Evolutionary conservation across 441 rosid species (phyloP).

Genomic region (Euphorbia schlechtendalii): DNA sequence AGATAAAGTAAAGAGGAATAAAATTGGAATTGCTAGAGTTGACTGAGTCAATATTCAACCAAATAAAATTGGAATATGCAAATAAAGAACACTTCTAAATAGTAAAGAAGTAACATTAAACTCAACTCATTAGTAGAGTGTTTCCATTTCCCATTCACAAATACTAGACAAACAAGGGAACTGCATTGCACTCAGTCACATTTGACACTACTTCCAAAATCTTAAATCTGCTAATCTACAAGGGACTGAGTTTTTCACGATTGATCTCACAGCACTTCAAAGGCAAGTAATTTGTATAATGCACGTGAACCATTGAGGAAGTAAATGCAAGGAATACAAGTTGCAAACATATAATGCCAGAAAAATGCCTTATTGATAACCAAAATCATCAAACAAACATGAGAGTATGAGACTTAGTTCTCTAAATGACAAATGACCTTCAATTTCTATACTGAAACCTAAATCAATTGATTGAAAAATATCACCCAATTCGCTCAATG

Average conservation of each 20-base stretch:
- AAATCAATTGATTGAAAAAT: slow-evolving; percentile 21
- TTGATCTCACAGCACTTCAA: neutral
- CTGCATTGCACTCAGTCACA: neutral
- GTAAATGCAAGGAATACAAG: neutral
- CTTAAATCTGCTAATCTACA: neutral
- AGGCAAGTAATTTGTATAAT: neutral
- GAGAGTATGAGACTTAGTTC: neutral
- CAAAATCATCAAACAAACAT: neutral
- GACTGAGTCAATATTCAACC: too few species aligned
- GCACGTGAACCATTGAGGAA: neutral
- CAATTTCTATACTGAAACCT: neutral
- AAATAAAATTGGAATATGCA: neutral
- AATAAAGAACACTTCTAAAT: neutral
- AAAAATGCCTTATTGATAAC: neutral
- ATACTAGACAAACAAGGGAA: neutral
- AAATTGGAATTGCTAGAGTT: too few species aligned
- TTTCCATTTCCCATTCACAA: neutral
- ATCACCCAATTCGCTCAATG: slow-evolving; percentile 45
- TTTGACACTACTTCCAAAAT: neutral
- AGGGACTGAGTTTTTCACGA: too few species aligned
- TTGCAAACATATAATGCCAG: neutral
- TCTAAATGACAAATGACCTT: neutral
- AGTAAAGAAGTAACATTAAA: too few species aligned
- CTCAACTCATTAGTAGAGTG: neutral
- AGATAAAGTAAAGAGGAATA: too few species aligned